These are phyloP conservation scores for Tripterygium wilfordii DNA, from an alignment of 177 flowering plant species.

Conservation along the genomic window DNA sequence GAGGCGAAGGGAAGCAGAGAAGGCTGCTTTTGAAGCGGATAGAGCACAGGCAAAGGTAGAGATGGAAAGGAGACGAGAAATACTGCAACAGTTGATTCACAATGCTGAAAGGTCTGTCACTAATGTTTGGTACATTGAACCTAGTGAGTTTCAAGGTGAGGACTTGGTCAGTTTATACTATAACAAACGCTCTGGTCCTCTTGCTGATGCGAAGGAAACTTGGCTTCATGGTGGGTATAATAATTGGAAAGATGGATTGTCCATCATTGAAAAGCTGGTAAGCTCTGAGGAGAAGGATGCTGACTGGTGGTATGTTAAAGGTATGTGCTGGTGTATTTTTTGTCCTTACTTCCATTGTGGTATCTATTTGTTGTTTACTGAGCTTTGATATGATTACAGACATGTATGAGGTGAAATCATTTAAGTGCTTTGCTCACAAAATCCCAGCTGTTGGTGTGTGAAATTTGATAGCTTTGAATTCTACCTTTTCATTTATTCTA, in stretches of 20 bases:
- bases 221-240: conserved; percentile 96
- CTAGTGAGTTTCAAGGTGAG: conserved; percentile 54
- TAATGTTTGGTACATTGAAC: conserved; percentile 69
- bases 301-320: conserved; percentile 92
- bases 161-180: conserved; percentile 70
- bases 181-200: conserved; percentile 74
- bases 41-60: conserved; percentile 74
- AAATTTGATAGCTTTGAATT: no score
- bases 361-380: no score
- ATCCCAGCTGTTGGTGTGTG: no score
- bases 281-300: conserved; percentile 44
- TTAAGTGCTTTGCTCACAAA: no score
- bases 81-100: conserved; percentile 28
- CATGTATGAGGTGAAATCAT: no score
- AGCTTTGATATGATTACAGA: no score
- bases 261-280: conserved; percentile 57
- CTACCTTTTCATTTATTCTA: no score
- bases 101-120: conserved; percentile 49
- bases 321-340: no score
- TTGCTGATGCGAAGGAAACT: conserved; percentile 55
- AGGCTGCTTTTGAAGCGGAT: conserved; percentile 68
- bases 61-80: conserved; percentile 36
- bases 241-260: conserved; percentile 72
- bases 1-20: conserved; percentile 66
- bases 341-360: no score